These are phyloP conservation scores for Verticillium nubilum DNA, from an alignment of 2,329 filamentous ascomycete genomes.

Conservation along the genomic window DNA sequence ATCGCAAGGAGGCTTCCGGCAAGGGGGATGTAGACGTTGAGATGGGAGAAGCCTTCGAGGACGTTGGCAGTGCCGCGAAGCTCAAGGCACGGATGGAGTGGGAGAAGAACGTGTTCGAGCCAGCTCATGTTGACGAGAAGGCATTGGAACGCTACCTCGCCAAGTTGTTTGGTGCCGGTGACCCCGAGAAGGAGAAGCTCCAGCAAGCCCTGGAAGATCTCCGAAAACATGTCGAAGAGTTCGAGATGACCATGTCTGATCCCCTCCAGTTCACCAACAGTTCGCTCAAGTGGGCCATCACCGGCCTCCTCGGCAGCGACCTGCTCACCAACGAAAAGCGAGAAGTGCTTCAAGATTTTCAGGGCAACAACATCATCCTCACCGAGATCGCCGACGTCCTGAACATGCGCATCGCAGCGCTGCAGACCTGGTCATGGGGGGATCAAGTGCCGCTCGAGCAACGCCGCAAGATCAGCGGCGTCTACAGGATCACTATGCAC, in stretches of 20 bases:
- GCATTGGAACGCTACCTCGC: constrained; percentile 33
- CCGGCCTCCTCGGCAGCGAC: constrained; percentile 36
- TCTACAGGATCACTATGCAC: constrained; percentile 45
- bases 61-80: constrained; percentile 33
- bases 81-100: constrained; percentile 25
- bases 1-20: constrained; percentile 4
- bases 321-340: constrained; percentile 36
- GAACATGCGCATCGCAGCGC: constrained; percentile 41
- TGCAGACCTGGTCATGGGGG: constrained; percentile 43
- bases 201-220: constrained; percentile 27
- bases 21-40: constrained; percentile 13
- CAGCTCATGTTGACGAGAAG: constrained; percentile 27
- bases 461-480: constrained; percentile 41
- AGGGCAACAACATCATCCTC: constrained; percentile 33
- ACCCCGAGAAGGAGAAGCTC: constrained; percentile 16
- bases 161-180: constrained; percentile 30
- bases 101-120: constrained; percentile 38
- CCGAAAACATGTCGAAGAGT: constrained; percentile 9
- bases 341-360: constrained; percentile 36
- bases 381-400: constrained; percentile 46
- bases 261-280: constrained; percentile 27
- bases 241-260: constrained; percentile 10
- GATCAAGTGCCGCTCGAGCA: constrained; percentile 33
- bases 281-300: constrained; percentile 32
- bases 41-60: constrained; percentile 32